Base-by-base conservation (phyloP, 148 eudicot species). In the Persicaria maculosa region DNA sequence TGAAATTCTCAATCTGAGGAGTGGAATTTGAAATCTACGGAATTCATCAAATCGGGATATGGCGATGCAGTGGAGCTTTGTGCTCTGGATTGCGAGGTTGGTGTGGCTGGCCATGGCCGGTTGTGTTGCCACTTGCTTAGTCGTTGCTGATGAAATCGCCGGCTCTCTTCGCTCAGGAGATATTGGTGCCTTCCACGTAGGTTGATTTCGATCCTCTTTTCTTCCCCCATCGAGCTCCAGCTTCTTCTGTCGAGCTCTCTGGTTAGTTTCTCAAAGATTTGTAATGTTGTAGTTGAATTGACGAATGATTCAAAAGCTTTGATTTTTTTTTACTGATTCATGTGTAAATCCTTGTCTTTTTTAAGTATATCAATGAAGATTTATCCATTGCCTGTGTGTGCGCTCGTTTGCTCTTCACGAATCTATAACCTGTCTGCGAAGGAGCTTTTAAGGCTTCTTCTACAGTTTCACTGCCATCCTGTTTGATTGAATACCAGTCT, bases 61-160 rank as follows among this genome's bases (percentile, higher is more conserved):
- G 93, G 93, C 91, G 59, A 82, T 86, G 79, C 87, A 84, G 12
- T 91, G 89, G 93, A 87, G 86, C 45, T 44, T 74, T 71, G 79
- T 88, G 5, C 43, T 89, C 25, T 87, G 86, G 83, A 72, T 89
- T 74, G 82, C 85, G 9, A 80, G 83, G 57, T 83, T 91, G 88
- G 78, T 86, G 20, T 91, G 90, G 93, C 6, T 85, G 65, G 88
- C 86, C 53, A 57, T 89, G 43, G 74, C 67, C 67, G 88, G 88
- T 55, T 87, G 91, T 89, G 72, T 91, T 1, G 71, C 88, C 6
- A 85, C 93, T 44, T 87, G 90, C 44, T 82, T 89, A 40, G 73
- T 73, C 48, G 83, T 91, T 59, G 93, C 97, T 44, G 93, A 91
- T 81, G 93, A 91, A 72, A 82, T 91, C 78, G 97, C 93, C 44